Evolutionary conservation across 1,284 basidiomycete genomes (phyloP).

Genomic region (Leccinum angustisporum): DNA sequence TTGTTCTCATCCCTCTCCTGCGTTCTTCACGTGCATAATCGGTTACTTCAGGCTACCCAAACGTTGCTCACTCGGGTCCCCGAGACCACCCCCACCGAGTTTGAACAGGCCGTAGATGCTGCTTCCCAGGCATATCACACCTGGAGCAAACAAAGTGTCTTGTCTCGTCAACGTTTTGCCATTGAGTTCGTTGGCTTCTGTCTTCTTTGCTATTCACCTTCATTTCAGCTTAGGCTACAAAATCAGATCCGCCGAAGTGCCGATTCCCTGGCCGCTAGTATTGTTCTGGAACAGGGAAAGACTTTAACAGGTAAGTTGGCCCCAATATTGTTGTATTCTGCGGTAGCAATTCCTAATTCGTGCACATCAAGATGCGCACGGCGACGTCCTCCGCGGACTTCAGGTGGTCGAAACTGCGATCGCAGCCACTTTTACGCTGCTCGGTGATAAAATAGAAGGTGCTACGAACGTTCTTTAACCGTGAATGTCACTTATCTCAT

Average conservation of each 20-base stretch:
- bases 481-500: conserved; percentile 3
- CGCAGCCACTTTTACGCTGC: conserved; percentile 78
- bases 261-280: conserved; percentile 73
- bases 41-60: conserved; percentile 71
- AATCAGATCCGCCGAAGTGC: conserved; percentile 77
- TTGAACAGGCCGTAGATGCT: conserved; percentile 82
- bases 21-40: background rate
- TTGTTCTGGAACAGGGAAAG: conserved; percentile 91
- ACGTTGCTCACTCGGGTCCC: conserved; percentile 87
- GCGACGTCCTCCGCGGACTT: conserved; percentile 90
- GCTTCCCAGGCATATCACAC: conserved; percentile 88
- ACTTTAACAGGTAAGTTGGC: conserved; percentile 78
- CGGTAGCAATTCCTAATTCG: conserved; percentile 2
- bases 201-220: conserved; percentile 3
- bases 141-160: conserved; percentile 86
- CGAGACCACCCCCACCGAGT: conserved; percentile 83
- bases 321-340: background rate
- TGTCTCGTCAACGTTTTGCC: conserved; percentile 87
- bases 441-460: conserved; percentile 93
- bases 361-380: conserved; percentile 74
- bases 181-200: conserved; percentile 65
- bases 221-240: conserved; percentile 59
- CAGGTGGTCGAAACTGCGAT: conserved; percentile 93
- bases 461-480: background rate
- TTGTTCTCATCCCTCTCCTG: conserved; percentile 23